Conservation (phyloP, 441 rosid genomes). For the Populus tomentosa region DNA sequence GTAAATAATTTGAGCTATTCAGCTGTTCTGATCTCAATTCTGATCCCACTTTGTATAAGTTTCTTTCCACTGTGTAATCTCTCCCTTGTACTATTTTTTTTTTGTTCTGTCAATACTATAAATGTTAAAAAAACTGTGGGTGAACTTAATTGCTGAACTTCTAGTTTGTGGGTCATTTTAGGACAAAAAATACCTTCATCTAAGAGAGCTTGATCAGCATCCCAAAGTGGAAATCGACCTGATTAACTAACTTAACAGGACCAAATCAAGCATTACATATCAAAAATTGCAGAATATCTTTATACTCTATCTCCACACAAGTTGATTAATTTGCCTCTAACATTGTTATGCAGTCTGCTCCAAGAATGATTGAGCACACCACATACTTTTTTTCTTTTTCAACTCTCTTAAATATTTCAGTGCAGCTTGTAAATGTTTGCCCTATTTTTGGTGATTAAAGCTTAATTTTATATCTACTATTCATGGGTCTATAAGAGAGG, state of each 20-base stretch:
- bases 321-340: not conserved
- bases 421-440: not conserved
- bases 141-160: constrained; percentile 3
- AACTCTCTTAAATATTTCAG: not conserved
- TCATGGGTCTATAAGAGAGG: not conserved
- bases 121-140: constrained; percentile 9
- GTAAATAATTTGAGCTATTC: not conserved
- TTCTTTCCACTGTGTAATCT: not conserved
- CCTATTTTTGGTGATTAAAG: not conserved
- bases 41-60: too few species aligned
- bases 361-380: constrained; percentile 8
- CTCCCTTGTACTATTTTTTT: not conserved
- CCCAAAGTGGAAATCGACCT: constrained; percentile 5
- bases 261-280: not conserved
- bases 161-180: constrained; percentile 21
- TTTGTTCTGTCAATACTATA: constrained; percentile 8
- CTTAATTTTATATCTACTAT: not conserved
- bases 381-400: too few species aligned
- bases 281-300: too few species aligned
- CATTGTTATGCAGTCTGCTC: not conserved
- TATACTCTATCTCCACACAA: not conserved
- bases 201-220: not conserved
- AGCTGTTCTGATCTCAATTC: not conserved
- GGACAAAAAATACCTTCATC: constrained; percentile 2
- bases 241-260: not conserved